Evolutionary conservation across 106 monocot species (phyloP).

Genomic region (Platanthera guangdongensis): DNA sequence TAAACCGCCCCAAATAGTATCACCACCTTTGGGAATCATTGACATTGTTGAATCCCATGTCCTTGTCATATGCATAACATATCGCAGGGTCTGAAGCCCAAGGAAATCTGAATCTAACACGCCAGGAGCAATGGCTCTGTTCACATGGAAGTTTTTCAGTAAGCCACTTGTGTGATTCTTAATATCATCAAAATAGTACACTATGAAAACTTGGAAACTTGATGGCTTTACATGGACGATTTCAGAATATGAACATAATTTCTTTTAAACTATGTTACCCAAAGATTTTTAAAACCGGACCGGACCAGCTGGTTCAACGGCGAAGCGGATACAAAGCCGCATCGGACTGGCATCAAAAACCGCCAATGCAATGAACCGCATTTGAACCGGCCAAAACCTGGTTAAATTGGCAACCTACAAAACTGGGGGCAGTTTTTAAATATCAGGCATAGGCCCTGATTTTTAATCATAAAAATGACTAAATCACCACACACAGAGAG

Average conservation of each 20-base stretch:
- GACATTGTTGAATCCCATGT: constrained; percentile 99
- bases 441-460: too few relatives aligned
- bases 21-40: constrained; percentile 98
- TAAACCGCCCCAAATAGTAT: constrained; percentile 93
- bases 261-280: neutral
- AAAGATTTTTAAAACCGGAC: too few relatives aligned
- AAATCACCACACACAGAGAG: too few relatives aligned
- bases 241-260: neutral
- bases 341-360: too few relatives aligned
- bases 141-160: neutral
- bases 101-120: constrained; percentile 79
- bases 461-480: too few relatives aligned
- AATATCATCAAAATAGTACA: neutral
- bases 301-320: too few relatives aligned
- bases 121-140: constrained; percentile 93
- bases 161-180: neutral
- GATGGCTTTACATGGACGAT: neutral
- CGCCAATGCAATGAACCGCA: too few relatives aligned
- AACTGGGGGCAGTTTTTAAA: too few relatives aligned
- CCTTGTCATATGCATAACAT: constrained; percentile 94
- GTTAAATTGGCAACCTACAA: too few relatives aligned
- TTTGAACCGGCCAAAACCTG: too few relatives aligned
- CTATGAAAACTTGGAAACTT: constrained; percentile 4
- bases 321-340: too few relatives aligned
- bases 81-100: constrained; percentile 84